A percentile compares a stretch with the other conserved stretches of the same genome.
These are phyloP conservation scores for Excoecaria cochinchinensis DNA, from an alignment of 345 rosid genomes.

Conservation along the genomic window DNA sequence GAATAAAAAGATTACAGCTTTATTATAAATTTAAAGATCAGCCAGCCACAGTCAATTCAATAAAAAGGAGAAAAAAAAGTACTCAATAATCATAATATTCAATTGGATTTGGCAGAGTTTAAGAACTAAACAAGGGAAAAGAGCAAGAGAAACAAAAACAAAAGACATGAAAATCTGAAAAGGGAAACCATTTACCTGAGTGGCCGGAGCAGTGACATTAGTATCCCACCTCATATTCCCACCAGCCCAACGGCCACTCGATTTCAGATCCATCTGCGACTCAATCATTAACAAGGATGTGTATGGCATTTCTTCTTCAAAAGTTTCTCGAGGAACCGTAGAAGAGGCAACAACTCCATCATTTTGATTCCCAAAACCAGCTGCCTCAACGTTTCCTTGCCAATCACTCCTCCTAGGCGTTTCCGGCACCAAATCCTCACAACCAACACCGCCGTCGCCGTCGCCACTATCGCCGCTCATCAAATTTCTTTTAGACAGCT, in stretches of 20 bases:
- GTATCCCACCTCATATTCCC: constrained; percentile 37
- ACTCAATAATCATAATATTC: background rate
- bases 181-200: constrained; percentile 49
- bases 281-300: constrained; percentile 43
- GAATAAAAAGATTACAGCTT: too few species aligned
- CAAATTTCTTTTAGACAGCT: constrained; percentile 46
- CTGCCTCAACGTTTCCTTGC: constrained; percentile 25
- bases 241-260: constrained; percentile 22
- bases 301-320: constrained; percentile 28
- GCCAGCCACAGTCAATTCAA: background rate
- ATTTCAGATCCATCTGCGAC: constrained; percentile 28
- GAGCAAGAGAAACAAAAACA: background rate
- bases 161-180: background rate
- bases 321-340: background rate
- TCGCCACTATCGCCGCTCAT: constrained; percentile 14
- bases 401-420: constrained; percentile 32
- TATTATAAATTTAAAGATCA: too few species aligned
- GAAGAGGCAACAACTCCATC: constrained; percentile 1
- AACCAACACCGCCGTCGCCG: constrained; percentile 16
- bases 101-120: background rate
- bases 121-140: background rate
- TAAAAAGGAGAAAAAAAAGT: background rate
- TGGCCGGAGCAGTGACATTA: constrained; percentile 33
- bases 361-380: constrained; percentile 19
- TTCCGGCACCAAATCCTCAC: constrained; percentile 40